Conservation (phyloP, 2,329 filamentous ascomycete species). For the Alternaria angustiovoidea region DNA sequence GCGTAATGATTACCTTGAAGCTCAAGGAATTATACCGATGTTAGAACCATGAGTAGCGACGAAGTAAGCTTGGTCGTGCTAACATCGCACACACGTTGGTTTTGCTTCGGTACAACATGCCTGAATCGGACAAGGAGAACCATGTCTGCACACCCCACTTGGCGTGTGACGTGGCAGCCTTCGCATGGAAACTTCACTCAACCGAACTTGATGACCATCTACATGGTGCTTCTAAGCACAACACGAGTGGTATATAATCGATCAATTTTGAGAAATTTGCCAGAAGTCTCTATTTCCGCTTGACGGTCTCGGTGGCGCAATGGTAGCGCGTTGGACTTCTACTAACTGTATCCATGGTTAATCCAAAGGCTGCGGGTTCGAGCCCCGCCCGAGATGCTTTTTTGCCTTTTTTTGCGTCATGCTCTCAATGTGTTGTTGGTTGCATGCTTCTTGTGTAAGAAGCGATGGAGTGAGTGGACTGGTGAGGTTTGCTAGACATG, state of each 20-base stretch:
- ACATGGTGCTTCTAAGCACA: too few species aligned
- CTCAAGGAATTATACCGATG: background rate
- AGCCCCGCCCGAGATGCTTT: conserved; percentile 45
- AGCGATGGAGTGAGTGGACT: background rate
- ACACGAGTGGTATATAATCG: background rate
- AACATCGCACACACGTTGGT: background rate
- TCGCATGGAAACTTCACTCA: background rate
- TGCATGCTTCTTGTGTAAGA: background rate
- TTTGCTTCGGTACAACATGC: background rate
- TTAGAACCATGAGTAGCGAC: background rate
- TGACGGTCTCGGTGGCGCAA: conserved; percentile 42
- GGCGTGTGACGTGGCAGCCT: conserved; percentile 6
- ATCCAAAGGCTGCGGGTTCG: conserved; percentile 48
- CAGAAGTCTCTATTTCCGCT: conserved; percentile 35
- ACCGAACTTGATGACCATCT: background rate
- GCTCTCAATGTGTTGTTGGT: background rate
- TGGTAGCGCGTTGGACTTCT: conserved; percentile 48
- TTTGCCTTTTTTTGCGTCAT: conserved; percentile 12
- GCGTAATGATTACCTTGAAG: background rate
- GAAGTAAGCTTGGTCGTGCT: background rate
- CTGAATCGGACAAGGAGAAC: background rate
- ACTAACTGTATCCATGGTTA: conserved; percentile 11
- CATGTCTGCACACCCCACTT: background rate
- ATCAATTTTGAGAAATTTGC: background rate
- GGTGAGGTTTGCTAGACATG: background rate